Conservation (phyloP, 176 grass and related monocot genomes). For the Elymus sibiricus region DNA sequence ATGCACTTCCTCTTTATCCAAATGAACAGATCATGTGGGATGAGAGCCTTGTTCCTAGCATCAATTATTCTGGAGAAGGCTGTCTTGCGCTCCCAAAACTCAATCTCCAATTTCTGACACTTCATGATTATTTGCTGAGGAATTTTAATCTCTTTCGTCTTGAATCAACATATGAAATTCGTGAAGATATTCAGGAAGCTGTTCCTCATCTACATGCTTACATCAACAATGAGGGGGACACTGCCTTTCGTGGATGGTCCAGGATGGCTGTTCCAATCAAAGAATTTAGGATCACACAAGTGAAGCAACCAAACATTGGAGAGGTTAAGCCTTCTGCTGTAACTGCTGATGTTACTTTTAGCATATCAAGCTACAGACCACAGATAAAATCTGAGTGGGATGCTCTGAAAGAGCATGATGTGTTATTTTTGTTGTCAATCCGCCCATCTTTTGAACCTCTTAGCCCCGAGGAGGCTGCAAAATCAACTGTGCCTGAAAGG, state of each 20-base stretch:
- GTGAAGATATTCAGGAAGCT: conserved; percentile 96
- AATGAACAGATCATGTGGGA: conserved; percentile 99
- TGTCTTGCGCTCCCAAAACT: conserved; percentile 98
- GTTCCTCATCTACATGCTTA: conserved; percentile 94
- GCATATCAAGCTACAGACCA: conserved; percentile 75
- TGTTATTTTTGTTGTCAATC: conserved; percentile 91
- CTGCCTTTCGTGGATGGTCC: conserved; percentile 94
- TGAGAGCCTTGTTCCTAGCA: conserved; percentile 97
- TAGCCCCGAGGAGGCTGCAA: conserved; percentile 77
- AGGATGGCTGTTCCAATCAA: conserved; percentile 98
- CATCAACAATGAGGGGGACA: conserved; percentile 96
- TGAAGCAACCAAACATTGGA: conserved; percentile 94
- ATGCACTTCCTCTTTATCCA: conserved; percentile 93
- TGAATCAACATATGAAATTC: conserved; percentile 99
- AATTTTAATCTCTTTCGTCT: conserved; percentile 99
- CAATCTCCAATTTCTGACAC: conserved; percentile 94
- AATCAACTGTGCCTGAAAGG: conserved; percentile 91
- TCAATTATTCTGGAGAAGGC: conserved; percentile 99
- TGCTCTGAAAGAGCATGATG: conserved; percentile 93
- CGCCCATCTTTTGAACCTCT: conserved; percentile 94
- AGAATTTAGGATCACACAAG: conserved; percentile 79
- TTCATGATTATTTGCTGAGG: conserved; percentile 96
- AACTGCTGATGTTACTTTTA: conserved; percentile 81
- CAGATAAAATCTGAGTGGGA: conserved; percentile 97
- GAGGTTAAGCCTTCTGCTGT: conserved; percentile 95